Conservation (phyloP, 345 rosid genomes). For the Excoecaria cochinchinensis region DNA sequence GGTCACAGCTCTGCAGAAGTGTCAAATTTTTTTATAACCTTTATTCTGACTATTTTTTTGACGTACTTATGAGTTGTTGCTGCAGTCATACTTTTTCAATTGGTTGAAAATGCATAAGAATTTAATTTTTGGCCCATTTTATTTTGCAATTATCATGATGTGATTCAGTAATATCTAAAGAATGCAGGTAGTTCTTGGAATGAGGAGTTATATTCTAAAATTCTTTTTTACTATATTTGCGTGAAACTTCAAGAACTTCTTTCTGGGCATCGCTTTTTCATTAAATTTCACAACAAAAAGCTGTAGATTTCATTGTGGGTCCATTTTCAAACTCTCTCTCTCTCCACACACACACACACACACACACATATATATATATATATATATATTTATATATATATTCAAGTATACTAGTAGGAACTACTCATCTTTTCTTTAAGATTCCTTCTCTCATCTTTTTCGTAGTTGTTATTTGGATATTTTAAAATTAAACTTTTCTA, state of each 20-base stretch:
- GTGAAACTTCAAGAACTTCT: neutral
- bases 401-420: too few relatives aligned
- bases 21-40: neutral
- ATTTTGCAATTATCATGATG: neutral
- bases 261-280: neutral
- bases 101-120: neutral
- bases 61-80: neutral
- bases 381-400: too few relatives aligned
- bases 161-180: neutral
- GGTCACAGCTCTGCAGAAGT: neutral
- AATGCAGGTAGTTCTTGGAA: neutral
- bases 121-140: neutral
- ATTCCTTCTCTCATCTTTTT: neutral
- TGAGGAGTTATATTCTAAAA: constrained; percentile 1
- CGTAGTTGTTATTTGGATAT: neutral
- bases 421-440: neutral
- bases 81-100: neutral
- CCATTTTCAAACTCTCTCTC: neutral
- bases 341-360: too few relatives aligned
- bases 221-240: neutral
- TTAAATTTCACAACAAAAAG: neutral
- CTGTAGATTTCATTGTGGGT: neutral
- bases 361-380: too few relatives aligned
- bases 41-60: neutral
- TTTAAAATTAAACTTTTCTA: neutral